Evolutionary conservation across 257 asterid species (phyloP).

Genomic region (Salvia hispanica): DNA sequence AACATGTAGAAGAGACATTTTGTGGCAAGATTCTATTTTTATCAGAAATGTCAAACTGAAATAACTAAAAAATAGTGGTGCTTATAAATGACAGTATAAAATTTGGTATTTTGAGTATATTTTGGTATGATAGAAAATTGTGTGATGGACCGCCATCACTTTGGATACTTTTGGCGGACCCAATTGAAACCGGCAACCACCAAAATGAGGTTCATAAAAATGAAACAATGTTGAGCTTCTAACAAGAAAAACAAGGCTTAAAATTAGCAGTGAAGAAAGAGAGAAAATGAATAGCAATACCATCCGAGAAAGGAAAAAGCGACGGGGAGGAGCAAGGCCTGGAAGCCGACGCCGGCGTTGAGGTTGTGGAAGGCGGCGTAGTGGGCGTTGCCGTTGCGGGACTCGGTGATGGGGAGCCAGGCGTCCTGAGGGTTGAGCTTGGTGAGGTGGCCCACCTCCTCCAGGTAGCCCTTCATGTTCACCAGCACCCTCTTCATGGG

Average conservation of each 20-base stretch:
- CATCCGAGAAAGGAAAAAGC: slow-evolving; percentile 98
- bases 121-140: too few relatives aligned
- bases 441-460: slow-evolving; percentile 93
- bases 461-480: slow-evolving; percentile 91
- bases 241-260: too few relatives aligned
- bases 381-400: slow-evolving; percentile 94
- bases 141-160: slow-evolving; percentile 21
- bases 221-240: too few relatives aligned
- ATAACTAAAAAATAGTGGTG: too few relatives aligned
- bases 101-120: too few relatives aligned
- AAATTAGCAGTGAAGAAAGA: too few relatives aligned
- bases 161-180: slow-evolving; percentile 38
- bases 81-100: too few relatives aligned
- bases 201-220: slow-evolving; percentile 39
- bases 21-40: neutral
- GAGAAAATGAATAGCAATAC: slow-evolving; percentile 46
- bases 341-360: slow-evolving; percentile 96
- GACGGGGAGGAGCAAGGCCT: slow-evolving; percentile 90
- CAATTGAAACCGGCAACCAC: slow-evolving; percentile 40
- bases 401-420: slow-evolving; percentile 98
- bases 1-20: neutral
- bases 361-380: slow-evolving; percentile 96
- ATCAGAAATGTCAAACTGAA: neutral
- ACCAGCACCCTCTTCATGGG: slow-evolving; percentile 93
- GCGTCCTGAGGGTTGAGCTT: slow-evolving; percentile 98